Percentiles rank a stretch among this genome's conserved stretches.
Evolutionary conservation across 2,329 filamentous ascomycete species (phyloP).

Genomic region (Claviceps quebecensis): DNA sequence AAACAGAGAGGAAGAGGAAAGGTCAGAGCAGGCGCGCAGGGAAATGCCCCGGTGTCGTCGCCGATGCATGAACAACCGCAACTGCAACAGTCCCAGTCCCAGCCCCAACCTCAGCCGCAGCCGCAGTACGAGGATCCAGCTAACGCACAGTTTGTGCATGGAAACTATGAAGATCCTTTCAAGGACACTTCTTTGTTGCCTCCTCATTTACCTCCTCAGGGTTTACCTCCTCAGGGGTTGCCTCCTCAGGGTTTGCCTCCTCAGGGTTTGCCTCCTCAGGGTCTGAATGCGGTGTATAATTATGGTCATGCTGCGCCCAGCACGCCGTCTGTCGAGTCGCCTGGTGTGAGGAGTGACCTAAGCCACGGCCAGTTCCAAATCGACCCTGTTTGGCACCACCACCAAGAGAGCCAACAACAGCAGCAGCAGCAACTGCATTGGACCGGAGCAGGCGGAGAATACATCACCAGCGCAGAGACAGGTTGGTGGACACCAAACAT

Average conservation of each 20-base stretch:
- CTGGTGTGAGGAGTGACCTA: constrained; percentile 19
- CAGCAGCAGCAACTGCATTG: constrained; percentile 11
- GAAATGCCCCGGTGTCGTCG: constrained; percentile 11
- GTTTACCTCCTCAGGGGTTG: constrained; percentile 4
- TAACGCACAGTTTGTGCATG: constrained; percentile 19
- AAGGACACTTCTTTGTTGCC: constrained; percentile 14
- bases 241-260: constrained; percentile 9
- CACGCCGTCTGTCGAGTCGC: constrained; percentile 27
- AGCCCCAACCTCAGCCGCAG: background rate
- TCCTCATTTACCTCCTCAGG: constrained; percentile 13
- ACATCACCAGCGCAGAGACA: constrained; percentile 12
- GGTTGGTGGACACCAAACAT: constrained; percentile 20
- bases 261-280: constrained; percentile 10
- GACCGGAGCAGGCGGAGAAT: constrained; percentile 15
- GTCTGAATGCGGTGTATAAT: constrained; percentile 15
- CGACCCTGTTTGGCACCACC: constrained; percentile 9
- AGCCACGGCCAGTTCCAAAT: constrained; percentile 13
- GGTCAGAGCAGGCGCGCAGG: constrained; percentile 9
- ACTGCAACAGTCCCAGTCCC: background rate
- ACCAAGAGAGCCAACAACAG: constrained; percentile 14
- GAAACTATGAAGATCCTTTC: constrained; percentile 26
- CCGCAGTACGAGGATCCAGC: constrained; percentile 12
- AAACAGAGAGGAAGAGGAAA: constrained; percentile 18
- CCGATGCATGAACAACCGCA: constrained; percentile 16
- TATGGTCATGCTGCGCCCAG: constrained; percentile 19